Percentiles rank a stretch among this genome's conserved stretches.
Conservation (phyloP, 2,329 filamentous ascomycete species). For the Xylariaceae sp. region DNA sequence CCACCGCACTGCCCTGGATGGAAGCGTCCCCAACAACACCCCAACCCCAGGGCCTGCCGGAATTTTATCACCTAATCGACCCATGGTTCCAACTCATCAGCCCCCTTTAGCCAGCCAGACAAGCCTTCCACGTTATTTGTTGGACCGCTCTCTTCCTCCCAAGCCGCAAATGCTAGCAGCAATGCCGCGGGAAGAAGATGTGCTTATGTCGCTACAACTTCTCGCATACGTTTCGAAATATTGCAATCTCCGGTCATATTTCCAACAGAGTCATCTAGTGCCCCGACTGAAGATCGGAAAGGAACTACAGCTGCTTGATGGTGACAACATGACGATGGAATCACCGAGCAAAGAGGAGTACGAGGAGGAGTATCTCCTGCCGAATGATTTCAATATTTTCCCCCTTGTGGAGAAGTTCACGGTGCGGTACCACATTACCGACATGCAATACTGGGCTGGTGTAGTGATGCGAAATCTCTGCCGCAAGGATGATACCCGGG, state of each 20-base stretch:
- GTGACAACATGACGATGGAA: slow-evolving; percentile 48
- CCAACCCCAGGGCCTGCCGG: slow-evolving; percentile 61
- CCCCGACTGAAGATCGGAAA: slow-evolving; percentile 85
- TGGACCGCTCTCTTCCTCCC: slow-evolving; percentile 65
- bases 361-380: slow-evolving; percentile 81
- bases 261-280: slow-evolving; percentile 90
- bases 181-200: slow-evolving; percentile 95
- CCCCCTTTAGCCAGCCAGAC: slow-evolving; percentile 62
- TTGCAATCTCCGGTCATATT: slow-evolving; percentile 91
- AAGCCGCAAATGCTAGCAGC: slow-evolving; percentile 73
- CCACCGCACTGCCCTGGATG: slow-evolving; percentile 76
- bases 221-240: slow-evolving; percentile 98
- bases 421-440: slow-evolving; percentile 85
- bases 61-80: slow-evolving; percentile 67
- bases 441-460: slow-evolving; percentile 99
- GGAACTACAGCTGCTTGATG: slow-evolving; percentile 75
- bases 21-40: slow-evolving; percentile 71
- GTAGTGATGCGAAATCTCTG: slow-evolving; percentile 99
- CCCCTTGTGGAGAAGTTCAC: slow-evolving; percentile 98
- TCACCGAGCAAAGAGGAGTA: slow-evolving; percentile 49
- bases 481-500: slow-evolving; percentile 91
- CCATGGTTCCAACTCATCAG: slow-evolving; percentile 66
- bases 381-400: slow-evolving; percentile 97
- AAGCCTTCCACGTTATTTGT: slow-evolving; percentile 71
- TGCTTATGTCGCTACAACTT: slow-evolving; percentile 94